Evolutionary conservation across 2,329 filamentous ascomycete species (phyloP).

Genomic region (Fusarium tanahbumbuense): DNA sequence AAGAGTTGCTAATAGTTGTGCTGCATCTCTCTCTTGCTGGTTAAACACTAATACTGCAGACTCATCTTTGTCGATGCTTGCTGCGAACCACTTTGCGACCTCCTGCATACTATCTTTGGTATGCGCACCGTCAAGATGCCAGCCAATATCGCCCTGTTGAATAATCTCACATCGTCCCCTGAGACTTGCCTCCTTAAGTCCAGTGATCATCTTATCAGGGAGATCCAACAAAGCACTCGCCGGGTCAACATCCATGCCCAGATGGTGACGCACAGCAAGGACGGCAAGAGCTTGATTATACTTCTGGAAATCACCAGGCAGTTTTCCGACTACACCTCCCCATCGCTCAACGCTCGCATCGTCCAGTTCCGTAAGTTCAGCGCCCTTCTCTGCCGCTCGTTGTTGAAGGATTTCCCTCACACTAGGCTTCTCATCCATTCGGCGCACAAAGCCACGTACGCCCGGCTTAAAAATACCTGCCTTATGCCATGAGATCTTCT

Average conservation of each 20-base stretch:
- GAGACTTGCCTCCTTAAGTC: conserved; percentile 74
- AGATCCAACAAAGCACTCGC: conserved; percentile 42
- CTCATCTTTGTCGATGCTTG: conserved; percentile 52
- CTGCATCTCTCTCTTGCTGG: conserved; percentile 86
- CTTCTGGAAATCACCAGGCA: conserved; percentile 66
- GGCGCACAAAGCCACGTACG: conserved; percentile 53
- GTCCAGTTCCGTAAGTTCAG: conserved; percentile 57
- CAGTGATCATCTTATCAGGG: conserved; percentile 65
- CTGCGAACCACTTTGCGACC: conserved; percentile 81
- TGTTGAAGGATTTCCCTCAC: conserved; percentile 66
- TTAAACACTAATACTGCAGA: conserved; percentile 82
- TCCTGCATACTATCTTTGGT: conserved; percentile 85
- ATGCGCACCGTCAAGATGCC: conserved; percentile 90
- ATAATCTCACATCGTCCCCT: conserved; percentile 83
- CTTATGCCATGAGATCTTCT: conserved; percentile 91
- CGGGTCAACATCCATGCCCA: conserved; percentile 52
- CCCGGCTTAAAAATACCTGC: conserved; percentile 83
- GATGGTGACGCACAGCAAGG: conserved; percentile 67
- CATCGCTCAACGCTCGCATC: conserved; percentile 54
- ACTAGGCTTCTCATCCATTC: conserved; percentile 48
- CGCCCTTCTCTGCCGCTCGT: conserved; percentile 68
- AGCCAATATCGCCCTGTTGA: conserved; percentile 64
- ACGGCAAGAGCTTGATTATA: conserved; percentile 70
- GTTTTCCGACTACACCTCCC: conserved; percentile 55
- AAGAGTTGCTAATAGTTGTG: conserved; percentile 71